Evolutionary conservation across 345 rosid genomes (phyloP).

Genomic region (Trapa incisa): DNA sequence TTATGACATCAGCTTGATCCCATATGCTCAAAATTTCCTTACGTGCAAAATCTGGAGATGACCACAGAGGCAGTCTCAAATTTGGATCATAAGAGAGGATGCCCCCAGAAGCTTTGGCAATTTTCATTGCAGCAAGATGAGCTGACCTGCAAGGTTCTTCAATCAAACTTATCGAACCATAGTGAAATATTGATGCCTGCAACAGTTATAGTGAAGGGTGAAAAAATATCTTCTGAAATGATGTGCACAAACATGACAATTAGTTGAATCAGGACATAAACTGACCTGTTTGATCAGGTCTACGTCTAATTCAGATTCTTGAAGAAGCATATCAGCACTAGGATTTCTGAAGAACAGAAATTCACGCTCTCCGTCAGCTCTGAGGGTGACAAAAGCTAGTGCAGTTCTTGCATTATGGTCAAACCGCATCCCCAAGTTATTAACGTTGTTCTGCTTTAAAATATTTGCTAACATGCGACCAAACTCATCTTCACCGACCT

Average conservation of each 20-base stretch:
- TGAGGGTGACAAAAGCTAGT: conserved; percentile 77
- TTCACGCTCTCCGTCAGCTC: conserved; percentile 95
- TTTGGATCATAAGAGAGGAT: conserved; percentile 92
- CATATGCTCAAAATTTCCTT: conserved; percentile 78
- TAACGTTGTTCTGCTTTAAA: conserved; percentile 62
- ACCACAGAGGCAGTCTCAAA: conserved; percentile 84
- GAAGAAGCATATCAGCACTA: conserved; percentile 96
- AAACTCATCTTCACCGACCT: conserved; percentile 89
- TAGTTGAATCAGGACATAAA: background rate
- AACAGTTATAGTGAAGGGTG: background rate
- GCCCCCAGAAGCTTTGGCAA: conserved; percentile 64
- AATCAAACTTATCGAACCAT: conserved; percentile 93
- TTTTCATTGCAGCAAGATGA: conserved; percentile 84
- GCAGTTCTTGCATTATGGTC: conserved; percentile 80
- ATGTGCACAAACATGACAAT: background rate
- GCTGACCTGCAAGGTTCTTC: conserved; percentile 85
- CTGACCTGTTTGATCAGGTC: conserved; percentile 61
- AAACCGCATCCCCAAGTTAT: conserved; percentile 69
- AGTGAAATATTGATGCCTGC: conserved; percentile 91
- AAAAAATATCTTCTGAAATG: background rate
- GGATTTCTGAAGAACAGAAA: conserved; percentile 95
- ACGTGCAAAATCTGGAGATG: conserved; percentile 75
- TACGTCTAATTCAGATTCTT: conserved; percentile 63
- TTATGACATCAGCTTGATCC: conserved; percentile 84
- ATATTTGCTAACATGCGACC: conserved; percentile 83